A percentile compares a stretch with the other conserved stretches of the same genome.
phyloP scores from a whole-genome alignment of 306 rosid genomes.

The Medicago ruthenica region DNA sequence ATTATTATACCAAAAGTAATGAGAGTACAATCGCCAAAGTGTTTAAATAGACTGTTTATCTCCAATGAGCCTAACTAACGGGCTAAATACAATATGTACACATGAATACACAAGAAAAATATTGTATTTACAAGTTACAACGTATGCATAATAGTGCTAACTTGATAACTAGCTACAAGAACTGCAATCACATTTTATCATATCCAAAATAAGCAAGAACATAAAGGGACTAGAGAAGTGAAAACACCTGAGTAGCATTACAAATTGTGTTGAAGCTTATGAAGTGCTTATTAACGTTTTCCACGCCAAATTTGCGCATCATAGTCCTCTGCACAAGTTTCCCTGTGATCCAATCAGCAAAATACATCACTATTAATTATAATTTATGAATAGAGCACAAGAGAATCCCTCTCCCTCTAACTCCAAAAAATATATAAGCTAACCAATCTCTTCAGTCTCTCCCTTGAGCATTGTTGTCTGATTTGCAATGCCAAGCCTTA shows the following conservation, averaged over 20 bases:
- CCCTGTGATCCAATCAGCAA: slow-evolving; percentile 56
- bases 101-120: too few species aligned
- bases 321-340: slow-evolving; percentile 81
- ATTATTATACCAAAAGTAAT: too few species aligned
- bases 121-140: too few species aligned
- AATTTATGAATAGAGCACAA: slow-evolving; percentile 9
- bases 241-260: slow-evolving; percentile 89
- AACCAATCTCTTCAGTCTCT: slow-evolving; percentile 97
- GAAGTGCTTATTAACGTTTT: slow-evolving; percentile 80
- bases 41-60: too few species aligned
- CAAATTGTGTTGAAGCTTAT: slow-evolving; percentile 96
- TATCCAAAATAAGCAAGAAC: slow-evolving; percentile 28
- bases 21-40: too few species aligned
- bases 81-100: too few species aligned
- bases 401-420: not conserved
- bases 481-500: slow-evolving; percentile 83
- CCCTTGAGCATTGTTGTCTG: slow-evolving; percentile 99
- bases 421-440: slow-evolving; percentile 30
- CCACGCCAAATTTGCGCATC: slow-evolving; percentile 89
- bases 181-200: slow-evolving; percentile 7
- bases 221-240: slow-evolving; percentile 13
- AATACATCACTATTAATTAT: slow-evolving; percentile 24
- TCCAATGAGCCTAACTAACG: too few species aligned
- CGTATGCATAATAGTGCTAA: too few species aligned
- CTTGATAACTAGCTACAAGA: too few species aligned